Evolutionary conservation across 1,284 basidiomycete species (phyloP), one percentile per base, ranked within the genome.

Genomic region (Trichosporon coremiiforme): DNA sequence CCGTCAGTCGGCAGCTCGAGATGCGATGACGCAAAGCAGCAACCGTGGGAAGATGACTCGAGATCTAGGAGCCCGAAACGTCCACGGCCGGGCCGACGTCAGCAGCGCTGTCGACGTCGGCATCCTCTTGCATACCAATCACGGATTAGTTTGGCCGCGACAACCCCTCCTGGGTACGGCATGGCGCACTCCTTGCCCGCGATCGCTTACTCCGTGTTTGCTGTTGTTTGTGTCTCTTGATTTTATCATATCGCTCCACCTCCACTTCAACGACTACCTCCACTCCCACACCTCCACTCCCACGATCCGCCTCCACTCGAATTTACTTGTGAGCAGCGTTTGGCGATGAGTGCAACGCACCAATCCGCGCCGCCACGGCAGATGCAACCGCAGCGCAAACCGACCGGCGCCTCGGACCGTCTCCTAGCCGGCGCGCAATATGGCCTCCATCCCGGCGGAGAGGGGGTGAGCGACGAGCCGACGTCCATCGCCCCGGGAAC

Each of bases 381-480:
- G 25, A 25, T 8, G 41, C 41, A 45, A 3, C 53, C 53, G 3
- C 57, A 62, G 31, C 12, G 57, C 13, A 62, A 62, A 12, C 57
- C 57, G 57, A 62, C 57, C 29, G 57, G 57, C 57, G 57, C 57
- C 6, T 62, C 57, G 29, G 57, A 62, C 57, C 57, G 31, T 29
- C 29, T 62, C 17, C 17, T n/a, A 2, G 57, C 57, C 57, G 57
- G 57, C 15, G 31, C 57, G 17, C 57, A 62, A 7, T 62, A 62
- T 29, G 57, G 57, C 4, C 29, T 62, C 13, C 29, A 35, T 17
- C 8, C 29, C 15, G 17, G 10, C 33, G 9, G 9, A 12, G 38
- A 41, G 9, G 17, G 22, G 4, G 57, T 62, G 29, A 33, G 20
- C 57, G 57, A 62, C 5, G 57, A 62, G 29, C 57, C 57, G 17